Percentiles rank a stretch among this genome's conserved stretches.
Conservation (phyloP, 257 asterid species). For the Penstemon barbatus region DNA sequence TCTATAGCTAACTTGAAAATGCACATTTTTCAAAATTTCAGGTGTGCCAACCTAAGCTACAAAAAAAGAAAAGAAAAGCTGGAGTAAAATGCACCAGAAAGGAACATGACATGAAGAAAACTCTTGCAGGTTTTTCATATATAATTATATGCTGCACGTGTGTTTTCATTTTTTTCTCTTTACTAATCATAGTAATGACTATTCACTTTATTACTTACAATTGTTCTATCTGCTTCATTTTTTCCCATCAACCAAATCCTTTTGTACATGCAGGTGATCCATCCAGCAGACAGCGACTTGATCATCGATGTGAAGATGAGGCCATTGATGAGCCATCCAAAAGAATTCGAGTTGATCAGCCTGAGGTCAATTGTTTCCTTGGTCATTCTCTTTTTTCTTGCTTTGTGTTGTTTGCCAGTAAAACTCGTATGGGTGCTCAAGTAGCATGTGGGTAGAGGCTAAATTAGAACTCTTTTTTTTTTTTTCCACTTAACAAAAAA, state of each 20-base stretch:
- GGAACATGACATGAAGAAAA: too few relatives aligned
- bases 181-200: not conserved
- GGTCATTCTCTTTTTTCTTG: constrained; percentile 17
- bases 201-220: constrained; percentile 9
- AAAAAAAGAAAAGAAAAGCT: not conserved
- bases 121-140: not conserved
- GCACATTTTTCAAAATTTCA: not conserved
- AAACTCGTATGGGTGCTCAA: not conserved
- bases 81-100: not conserved
- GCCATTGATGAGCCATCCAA: not conserved
- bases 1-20: not conserved
- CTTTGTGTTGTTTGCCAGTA: constrained; percentile 15
- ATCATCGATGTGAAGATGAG: not conserved
- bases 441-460: too few relatives aligned
- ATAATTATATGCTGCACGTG: too few relatives aligned
- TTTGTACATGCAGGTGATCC: constrained; percentile 31
- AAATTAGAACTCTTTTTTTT: too few relatives aligned
- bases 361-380: constrained; percentile 47
- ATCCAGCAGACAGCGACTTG: constrained; percentile 29
- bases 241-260: constrained; percentile 27
- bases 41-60: not conserved
- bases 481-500: too few relatives aligned
- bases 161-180: too few relatives aligned
- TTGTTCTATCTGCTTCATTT: constrained; percentile 18
- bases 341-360: constrained; percentile 12